Evolutionary conservation across 1,139 yeast genomes (phyloP).

Genomic region (Geotrichum aggregatum): DNA sequence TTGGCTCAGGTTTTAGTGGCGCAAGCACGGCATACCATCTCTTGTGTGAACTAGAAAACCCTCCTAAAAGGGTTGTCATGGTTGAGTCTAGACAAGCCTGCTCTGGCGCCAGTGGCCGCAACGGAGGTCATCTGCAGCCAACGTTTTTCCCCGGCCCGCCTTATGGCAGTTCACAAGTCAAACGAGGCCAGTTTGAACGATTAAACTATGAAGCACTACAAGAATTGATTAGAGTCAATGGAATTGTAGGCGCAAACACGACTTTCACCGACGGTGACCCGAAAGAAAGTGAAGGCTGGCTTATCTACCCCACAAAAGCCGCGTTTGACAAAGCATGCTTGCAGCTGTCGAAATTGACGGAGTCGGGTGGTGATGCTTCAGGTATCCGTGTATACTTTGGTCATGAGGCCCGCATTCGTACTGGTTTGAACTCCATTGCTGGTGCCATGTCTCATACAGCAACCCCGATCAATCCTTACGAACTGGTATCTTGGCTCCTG

Average conservation of each 20-base stretch:
- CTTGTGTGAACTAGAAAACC: conserved; percentile 24
- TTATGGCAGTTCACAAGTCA: conserved; percentile 28
- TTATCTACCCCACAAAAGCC: conserved; percentile 27
- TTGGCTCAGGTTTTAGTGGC: conserved; percentile 47
- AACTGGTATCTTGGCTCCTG: conserved; percentile 38
- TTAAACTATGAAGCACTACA: conserved; percentile 28
- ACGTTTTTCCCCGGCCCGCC: conserved; percentile 32
- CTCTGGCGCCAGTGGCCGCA: conserved; percentile 50
- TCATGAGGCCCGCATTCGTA: conserved; percentile 24
- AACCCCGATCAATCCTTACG: conserved; percentile 45
- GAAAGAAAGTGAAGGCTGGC: conserved; percentile 39
- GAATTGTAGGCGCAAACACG: conserved; percentile 30
- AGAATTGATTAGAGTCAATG: conserved; percentile 32
- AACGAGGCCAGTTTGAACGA: conserved; percentile 30
- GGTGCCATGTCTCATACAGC: conserved; percentile 42
- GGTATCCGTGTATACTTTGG: conserved; percentile 21
- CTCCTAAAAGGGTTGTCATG: conserved; percentile 32
- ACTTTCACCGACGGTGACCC: conserved; percentile 7
- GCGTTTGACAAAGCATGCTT: conserved; percentile 25
- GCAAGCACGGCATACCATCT: conserved; percentile 40
- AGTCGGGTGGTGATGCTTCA: conserved; percentile 22
- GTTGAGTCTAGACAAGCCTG: conserved; percentile 45
- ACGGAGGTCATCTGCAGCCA: conserved; percentile 49
- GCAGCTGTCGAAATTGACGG: conserved; percentile 18
- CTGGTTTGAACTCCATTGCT: conserved; percentile 24